Evolutionary conservation across 495 filamentous ascomycete genomes (phyloP).

Genomic region (Talaromyces ruber): DNA sequence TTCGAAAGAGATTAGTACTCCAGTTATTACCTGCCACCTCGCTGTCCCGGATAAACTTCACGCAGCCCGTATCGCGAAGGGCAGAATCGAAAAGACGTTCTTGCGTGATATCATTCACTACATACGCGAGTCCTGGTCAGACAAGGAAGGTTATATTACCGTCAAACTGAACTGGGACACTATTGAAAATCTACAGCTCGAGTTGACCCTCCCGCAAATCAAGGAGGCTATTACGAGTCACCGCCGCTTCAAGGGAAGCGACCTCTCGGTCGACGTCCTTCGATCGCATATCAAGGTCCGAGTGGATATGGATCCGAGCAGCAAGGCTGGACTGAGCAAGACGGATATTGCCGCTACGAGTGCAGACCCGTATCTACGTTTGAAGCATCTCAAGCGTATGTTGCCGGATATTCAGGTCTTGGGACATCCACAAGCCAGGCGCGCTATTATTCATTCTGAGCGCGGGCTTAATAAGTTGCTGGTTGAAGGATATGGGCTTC

Average conservation of each 20-base stretch:
- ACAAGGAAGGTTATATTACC: conserved; percentile 59
- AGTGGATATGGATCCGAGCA: conserved; percentile 49
- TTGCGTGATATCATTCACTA: conserved; percentile 54
- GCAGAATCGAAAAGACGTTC: conserved; percentile 67
- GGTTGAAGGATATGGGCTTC: conserved; percentile 91
- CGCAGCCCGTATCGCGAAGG: conserved; percentile 81
- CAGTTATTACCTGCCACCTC: conserved; percentile 80
- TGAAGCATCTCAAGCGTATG: conserved; percentile 74
- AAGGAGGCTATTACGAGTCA: conserved; percentile 59
- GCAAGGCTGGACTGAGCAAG: conserved; percentile 43
- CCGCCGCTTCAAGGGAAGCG: conserved; percentile 63
- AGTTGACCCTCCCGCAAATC: conserved; percentile 62
- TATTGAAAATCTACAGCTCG: conserved; percentile 69
- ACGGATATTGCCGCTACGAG: conserved; percentile 44
- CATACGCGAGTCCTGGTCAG: conserved; percentile 76
- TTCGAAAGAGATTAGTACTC: conserved; percentile 84
- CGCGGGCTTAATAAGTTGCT: conserved; percentile 60
- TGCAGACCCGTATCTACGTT: conserved; percentile 67
- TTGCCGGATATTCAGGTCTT: conserved; percentile 73
- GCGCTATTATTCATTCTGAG: conserved; percentile 82
- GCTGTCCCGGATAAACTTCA: conserved; percentile 54
- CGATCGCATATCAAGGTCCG: conserved; percentile 47
- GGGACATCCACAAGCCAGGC: conserved; percentile 74
- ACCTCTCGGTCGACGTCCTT: conserved; percentile 41
- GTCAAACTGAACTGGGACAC: conserved; percentile 70